Evolutionary conservation across 352 stramenopile genomes (phyloP).

Genomic region (Globisporangium barbulae): DNA sequence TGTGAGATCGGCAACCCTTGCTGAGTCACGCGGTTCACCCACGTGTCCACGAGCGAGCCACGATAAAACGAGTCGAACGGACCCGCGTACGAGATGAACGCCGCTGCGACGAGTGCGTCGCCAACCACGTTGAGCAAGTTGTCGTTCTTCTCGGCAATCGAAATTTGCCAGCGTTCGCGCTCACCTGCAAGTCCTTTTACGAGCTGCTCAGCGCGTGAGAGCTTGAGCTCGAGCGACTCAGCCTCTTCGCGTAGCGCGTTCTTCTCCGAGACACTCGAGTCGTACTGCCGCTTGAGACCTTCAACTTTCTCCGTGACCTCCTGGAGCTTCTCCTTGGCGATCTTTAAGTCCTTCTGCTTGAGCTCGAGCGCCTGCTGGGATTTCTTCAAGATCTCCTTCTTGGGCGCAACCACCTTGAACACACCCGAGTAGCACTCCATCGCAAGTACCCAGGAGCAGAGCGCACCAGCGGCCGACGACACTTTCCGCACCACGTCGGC

Average conservation of each 20-base stretch:
- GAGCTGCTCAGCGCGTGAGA: conserved; percentile 93
- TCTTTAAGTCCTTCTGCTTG: conserved; percentile 87
- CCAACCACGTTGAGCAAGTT: conserved; percentile 89
- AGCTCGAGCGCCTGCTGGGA: conserved; percentile 82
- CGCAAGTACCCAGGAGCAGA: conserved; percentile 91
- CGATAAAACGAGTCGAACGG: conserved; percentile 94
- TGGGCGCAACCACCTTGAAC: conserved; percentile 86
- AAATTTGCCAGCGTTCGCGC: conserved; percentile 91
- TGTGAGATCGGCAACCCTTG: conserved; percentile 81
- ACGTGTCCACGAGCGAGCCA: conserved; percentile 79
- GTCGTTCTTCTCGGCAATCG: conserved; percentile 89
- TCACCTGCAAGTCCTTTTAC: conserved; percentile 92
- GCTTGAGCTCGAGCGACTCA: conserved; percentile 89
- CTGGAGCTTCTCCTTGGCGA: conserved; percentile 87
- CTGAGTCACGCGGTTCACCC: conserved; percentile 86
- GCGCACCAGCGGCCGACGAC: conserved; percentile 80
- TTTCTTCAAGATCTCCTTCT: conserved; percentile 86
- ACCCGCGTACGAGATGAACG: conserved; percentile 95
- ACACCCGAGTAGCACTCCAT: conserved; percentile 92
- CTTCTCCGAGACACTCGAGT: conserved; percentile 92
- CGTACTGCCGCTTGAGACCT: conserved; percentile 89
- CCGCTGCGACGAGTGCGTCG: conserved; percentile 90
- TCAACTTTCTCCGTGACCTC: conserved; percentile 92
- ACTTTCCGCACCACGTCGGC: conserved; percentile 89
- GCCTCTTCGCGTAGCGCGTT: conserved; percentile 92